These are phyloP conservation scores for Ogataea angusta DNA, from an alignment of 805 yeast species.

Conservation along the genomic window DNA sequence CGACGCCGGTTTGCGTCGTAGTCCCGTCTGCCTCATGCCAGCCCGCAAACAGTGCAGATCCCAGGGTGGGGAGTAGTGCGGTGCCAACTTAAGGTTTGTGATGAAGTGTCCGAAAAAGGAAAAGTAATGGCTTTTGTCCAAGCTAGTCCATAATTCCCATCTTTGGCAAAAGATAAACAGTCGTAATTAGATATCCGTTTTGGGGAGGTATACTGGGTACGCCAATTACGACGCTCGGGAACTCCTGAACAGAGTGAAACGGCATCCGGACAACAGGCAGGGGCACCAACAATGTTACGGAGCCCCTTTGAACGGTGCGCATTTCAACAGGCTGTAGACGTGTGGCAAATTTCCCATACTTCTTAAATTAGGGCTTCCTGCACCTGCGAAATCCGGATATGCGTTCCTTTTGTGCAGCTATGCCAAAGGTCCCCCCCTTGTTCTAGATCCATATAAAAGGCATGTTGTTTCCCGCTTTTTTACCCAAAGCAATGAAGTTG, in stretches of 20 bases:
- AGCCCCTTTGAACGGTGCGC: background rate
- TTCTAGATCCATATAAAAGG: constrained; percentile 4
- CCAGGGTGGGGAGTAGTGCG: background rate
- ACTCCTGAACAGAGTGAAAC: background rate
- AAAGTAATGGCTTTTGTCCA: background rate
- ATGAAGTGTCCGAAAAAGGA: background rate
- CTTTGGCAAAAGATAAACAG: background rate
- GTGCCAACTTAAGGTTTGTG: background rate
- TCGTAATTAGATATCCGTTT: constrained; percentile 3
- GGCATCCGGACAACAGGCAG: background rate
- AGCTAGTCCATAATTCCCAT: background rate
- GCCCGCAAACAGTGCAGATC: background rate
- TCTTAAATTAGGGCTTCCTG: background rate
- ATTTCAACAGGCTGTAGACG: background rate
- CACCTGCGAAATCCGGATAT: constrained; percentile 9
- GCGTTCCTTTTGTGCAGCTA: constrained; percentile 4
- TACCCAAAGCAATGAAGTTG: constrained; percentile 14
- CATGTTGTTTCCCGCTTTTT: background rate
- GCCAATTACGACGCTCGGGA: background rate
- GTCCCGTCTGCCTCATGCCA: background rate
- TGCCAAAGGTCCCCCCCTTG: constrained; percentile 1
- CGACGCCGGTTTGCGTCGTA: background rate
- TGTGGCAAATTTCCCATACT: background rate
- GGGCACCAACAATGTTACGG: too few relatives aligned
- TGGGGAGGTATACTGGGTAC: background rate